Conservation (phyloP, 2,329 filamentous ascomycete genomes). For the Rhinocladiella similis region DNA sequence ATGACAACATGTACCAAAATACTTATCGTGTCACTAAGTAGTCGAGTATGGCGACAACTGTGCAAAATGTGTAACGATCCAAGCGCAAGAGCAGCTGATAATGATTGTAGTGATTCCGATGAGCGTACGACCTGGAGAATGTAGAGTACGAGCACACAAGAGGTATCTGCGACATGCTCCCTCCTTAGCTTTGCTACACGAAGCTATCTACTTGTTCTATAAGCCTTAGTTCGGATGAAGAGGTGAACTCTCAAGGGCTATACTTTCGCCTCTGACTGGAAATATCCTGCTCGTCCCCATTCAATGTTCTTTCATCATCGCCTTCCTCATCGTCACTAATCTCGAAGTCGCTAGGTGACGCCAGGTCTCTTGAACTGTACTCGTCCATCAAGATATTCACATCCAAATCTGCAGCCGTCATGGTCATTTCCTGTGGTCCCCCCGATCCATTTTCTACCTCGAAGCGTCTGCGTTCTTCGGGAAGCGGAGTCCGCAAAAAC, state of each 20-base stretch:
- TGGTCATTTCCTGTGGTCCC: slow-evolving; percentile 3
- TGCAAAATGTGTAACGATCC: not conserved
- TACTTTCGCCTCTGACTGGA: not conserved
- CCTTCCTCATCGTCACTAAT: slow-evolving; percentile 9
- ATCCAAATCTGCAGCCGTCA: slow-evolving; percentile 15
- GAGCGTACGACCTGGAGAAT: not conserved
- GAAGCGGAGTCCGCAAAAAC: slow-evolving; percentile 7
- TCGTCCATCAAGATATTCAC: slow-evolving; percentile 15
- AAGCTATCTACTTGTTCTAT: not conserved
- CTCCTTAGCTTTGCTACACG: not conserved
- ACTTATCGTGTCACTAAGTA: no score
- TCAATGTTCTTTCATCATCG: slow-evolving; percentile 3
- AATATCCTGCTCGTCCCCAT: not conserved
- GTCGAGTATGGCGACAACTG: not conserved
- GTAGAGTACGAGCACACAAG: no score
- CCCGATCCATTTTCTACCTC: not conserved
- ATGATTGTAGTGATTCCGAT: not conserved
- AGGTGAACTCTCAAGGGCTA: not conserved
- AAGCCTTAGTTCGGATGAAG: no score
- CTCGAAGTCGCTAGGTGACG: slow-evolving; percentile 11
- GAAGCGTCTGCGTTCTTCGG: slow-evolving; percentile 6
- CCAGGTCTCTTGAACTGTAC: not conserved
- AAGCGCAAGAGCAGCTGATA: not conserved
- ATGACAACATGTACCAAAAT: not conserved
- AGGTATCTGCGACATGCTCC: not conserved